These are phyloP conservation scores for Aspergillus intermedius DNA, from an alignment of 2,329 filamentous ascomycete genomes.

Conservation along the genomic window DNA sequence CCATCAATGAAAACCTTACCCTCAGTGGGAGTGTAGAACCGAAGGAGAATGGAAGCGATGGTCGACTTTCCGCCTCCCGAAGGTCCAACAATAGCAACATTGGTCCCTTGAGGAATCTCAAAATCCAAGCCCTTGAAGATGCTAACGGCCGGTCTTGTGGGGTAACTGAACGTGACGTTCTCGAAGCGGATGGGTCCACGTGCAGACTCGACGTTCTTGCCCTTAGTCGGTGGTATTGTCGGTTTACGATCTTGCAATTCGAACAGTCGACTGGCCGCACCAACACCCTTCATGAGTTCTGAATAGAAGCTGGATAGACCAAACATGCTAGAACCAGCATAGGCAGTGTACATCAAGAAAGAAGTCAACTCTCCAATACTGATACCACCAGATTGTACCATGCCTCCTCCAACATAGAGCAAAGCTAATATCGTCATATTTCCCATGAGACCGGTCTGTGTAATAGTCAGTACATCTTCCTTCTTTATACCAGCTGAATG, in stretches of 20 bases:
- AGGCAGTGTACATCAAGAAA: slow-evolving; percentile 98
- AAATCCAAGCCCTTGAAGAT: slow-evolving; percentile 90
- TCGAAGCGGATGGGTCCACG: slow-evolving; percentile 84
- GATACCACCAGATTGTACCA: slow-evolving; percentile 81
- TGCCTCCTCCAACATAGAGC: slow-evolving; percentile 80
- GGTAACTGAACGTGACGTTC: slow-evolving; percentile 82
- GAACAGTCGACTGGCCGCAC: slow-evolving; percentile 91
- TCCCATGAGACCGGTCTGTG: slow-evolving; percentile 77
- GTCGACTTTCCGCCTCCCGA: slow-evolving; percentile 96
- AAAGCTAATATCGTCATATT: slow-evolving; percentile 94
- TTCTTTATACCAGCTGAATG: background rate
- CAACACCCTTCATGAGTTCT: slow-evolving; percentile 97
- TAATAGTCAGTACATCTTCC: slow-evolving; percentile 11
- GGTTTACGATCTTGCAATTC: slow-evolving; percentile 88
- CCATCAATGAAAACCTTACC: slow-evolving; percentile 80
- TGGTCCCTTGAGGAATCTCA: slow-evolving; percentile 84
- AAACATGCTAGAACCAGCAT: slow-evolving; percentile 77
- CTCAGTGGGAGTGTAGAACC: slow-evolving; percentile 79
- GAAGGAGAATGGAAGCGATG: slow-evolving; percentile 79
- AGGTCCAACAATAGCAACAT: slow-evolving; percentile 93
- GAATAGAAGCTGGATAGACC: slow-evolving; percentile 95
- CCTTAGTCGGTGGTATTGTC: slow-evolving; percentile 79
- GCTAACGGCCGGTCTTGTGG: slow-evolving; percentile 80
- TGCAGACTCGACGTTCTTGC: slow-evolving; percentile 70
- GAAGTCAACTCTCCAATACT: slow-evolving; percentile 88